Percentiles rank a stretch among this genome's conserved stretches.
These are phyloP conservation scores for Coleophoma crateriformis DNA, from an alignment of 2,329 filamentous ascomycete species.

Conservation along the genomic window DNA sequence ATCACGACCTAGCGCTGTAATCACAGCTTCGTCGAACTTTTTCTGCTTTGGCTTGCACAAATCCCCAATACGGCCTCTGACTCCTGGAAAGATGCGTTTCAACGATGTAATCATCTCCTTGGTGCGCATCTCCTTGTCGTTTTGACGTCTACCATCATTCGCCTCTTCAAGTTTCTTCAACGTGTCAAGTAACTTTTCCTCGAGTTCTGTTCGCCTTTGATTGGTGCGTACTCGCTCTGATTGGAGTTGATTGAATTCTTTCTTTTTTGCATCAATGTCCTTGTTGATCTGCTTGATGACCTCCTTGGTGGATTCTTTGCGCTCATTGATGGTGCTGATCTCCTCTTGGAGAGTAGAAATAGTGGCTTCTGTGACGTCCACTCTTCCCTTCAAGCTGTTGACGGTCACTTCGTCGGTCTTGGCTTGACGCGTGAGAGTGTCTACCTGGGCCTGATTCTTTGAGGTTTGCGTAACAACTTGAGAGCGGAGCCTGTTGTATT, in stretches of 20 bases:
- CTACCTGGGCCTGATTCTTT: conserved; percentile 73
- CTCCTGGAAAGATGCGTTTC: conserved; percentile 86
- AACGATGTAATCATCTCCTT: conserved; percentile 81
- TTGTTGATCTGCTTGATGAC: conserved; percentile 62
- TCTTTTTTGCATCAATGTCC: conserved; percentile 85
- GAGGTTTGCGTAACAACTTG: conserved; percentile 82
- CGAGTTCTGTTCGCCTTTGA: conserved; percentile 79
- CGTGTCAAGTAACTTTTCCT: conserved; percentile 84
- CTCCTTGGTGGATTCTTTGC: conserved; percentile 57
- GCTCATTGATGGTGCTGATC: conserved; percentile 60
- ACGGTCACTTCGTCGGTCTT: conserved; percentile 91
- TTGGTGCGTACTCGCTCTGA: conserved; percentile 79
- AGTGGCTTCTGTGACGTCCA: conserved; percentile 71
- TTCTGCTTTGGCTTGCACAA: conserved; percentile 96
- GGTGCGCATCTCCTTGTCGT: conserved; percentile 70
- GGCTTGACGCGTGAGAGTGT: conserved; percentile 80
- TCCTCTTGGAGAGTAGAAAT: conserved; percentile 71
- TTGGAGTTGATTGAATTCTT: conserved; percentile 78
- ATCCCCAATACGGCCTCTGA: conserved; percentile 84
- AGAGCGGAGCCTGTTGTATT: conserved; percentile 79
- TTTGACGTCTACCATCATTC: conserved; percentile 80
- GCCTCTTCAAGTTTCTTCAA: conserved; percentile 77
- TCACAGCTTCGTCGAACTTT: conserved; percentile 90
- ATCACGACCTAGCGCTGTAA: conserved; percentile 84
- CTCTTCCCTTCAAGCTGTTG: conserved; percentile 81